phyloP scores from a whole-genome alignment of 1,139 yeast genomes.

The Geotrichum reessii region DNA sequence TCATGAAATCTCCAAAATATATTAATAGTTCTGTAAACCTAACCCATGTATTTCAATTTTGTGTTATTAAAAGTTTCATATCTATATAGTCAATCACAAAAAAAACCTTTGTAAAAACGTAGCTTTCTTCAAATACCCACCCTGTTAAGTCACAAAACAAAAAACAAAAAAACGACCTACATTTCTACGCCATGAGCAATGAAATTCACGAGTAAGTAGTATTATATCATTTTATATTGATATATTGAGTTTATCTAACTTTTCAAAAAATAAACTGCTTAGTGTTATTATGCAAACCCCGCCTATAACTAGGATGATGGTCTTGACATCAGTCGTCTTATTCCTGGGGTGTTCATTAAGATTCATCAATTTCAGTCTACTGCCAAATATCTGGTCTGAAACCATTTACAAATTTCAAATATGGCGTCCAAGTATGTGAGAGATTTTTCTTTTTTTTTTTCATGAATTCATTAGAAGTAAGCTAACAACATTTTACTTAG shows the following conservation, averaged over 20 bases:
- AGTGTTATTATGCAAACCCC: conserved; percentile 27
- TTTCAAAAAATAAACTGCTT: no score
- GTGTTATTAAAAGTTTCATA: not conserved
- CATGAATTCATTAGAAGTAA: not conserved
- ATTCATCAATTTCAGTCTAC: conserved; percentile 21
- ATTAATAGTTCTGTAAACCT: no score
- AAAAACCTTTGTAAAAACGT: not conserved
- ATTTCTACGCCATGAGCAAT: conserved; percentile 21
- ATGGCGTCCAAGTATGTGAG: conserved; percentile 35
- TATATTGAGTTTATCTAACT: no score
- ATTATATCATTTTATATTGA: not conserved
- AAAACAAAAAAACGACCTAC: no score
- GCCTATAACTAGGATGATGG: conserved; percentile 30
- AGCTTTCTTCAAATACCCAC: not conserved
- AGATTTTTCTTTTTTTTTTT: not conserved
- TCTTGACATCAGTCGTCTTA: conserved; percentile 25
- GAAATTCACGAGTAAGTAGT: conserved; percentile 23
- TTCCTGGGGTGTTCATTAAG: conserved; percentile 25
- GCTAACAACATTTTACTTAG: conserved; percentile 18
- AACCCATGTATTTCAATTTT: not conserved
- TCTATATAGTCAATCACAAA: no score
- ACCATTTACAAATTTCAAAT: conserved; percentile 27
- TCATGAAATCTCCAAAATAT: no score
- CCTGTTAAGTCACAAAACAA: no score
- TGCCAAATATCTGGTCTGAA: conserved; percentile 31